Evolutionary conservation across 2,329 filamentous ascomycete genomes (phyloP).

Genomic region (Trichoderma simmonsii): DNA sequence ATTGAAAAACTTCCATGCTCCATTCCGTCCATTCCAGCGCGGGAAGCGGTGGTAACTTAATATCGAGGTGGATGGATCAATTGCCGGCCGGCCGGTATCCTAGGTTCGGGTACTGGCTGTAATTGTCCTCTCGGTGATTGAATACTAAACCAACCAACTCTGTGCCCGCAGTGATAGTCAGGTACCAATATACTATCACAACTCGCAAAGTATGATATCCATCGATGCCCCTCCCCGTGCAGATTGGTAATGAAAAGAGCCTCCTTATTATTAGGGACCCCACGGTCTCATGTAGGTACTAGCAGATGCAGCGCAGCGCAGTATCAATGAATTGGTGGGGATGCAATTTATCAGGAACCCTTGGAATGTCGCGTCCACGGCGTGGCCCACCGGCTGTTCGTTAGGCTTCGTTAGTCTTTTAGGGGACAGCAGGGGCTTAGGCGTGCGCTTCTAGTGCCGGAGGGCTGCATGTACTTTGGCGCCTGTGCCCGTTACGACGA

Average conservation of each 20-base stretch:
- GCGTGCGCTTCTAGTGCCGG: not conserved
- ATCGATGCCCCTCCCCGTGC: not conserved
- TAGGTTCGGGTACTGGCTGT: not conserved
- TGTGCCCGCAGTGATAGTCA: not conserved
- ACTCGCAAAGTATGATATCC: not conserved
- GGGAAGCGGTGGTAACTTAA: not conserved
- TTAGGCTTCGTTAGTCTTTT: slow-evolving; percentile 9
- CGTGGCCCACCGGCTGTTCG: slow-evolving; percentile 1
- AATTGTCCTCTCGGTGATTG: not conserved
- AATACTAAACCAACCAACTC: not conserved
- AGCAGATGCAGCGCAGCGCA: not conserved
- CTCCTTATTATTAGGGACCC: not conserved
- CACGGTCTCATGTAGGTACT: not conserved
- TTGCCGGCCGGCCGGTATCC: not conserved
- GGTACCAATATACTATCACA: not conserved
- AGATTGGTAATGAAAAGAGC: not conserved
- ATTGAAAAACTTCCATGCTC: not conserved
- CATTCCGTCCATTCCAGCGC: not conserved
- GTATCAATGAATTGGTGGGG: not conserved
- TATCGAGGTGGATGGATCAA: not conserved
- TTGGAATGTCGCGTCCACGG: slow-evolving; percentile 8
- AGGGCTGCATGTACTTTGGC: not conserved
- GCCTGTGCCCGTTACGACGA: not conserved
- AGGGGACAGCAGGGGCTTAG: slow-evolving; percentile 9
- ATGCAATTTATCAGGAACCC: slow-evolving; percentile 18